A percentile compares a stretch with the other conserved stretches of the same genome.
phyloP scores from a whole-genome alignment of 192 early-diverging fungal genomes.

The Backusella psychrophila region DNA sequence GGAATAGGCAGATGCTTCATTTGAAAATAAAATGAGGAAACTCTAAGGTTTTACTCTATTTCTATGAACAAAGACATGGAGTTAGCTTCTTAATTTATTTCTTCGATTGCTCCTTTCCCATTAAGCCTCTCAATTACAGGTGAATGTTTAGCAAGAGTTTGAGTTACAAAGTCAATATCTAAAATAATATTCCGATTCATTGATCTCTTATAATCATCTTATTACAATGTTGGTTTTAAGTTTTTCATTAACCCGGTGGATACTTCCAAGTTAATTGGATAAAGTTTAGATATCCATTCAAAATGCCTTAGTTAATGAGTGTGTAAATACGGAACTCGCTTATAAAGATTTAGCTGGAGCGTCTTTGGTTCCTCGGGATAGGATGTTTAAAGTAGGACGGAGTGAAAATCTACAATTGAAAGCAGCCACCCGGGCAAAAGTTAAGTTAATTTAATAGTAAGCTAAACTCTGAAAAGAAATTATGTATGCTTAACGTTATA shows the following conservation, averaged over 20 bases:
- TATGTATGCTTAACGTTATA: background rate
- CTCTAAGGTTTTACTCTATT: too few relatives aligned
- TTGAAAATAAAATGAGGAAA: too few relatives aligned
- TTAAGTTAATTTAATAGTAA: background rate
- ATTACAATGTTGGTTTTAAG: background rate
- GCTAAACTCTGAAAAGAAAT: background rate
- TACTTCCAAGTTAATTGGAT: background rate
- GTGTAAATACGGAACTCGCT: background rate
- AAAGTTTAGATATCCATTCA: background rate
- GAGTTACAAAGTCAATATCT: background rate
- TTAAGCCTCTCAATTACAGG: background rate
- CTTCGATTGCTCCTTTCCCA: background rate
- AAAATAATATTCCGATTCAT: constrained; percentile 4
- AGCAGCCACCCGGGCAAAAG: background rate
- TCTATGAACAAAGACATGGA: too few relatives aligned
- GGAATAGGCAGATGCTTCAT: too few relatives aligned
- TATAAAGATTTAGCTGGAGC: background rate
- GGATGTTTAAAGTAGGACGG: background rate
- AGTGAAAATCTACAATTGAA: constrained; percentile 4
- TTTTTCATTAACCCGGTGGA: background rate
- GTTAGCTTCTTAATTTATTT: background rate
- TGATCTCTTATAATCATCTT: background rate
- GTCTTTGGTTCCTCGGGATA: background rate
- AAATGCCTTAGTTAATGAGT: background rate
- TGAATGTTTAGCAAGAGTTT: background rate